Evolutionary conservation across 164 flowering plant genomes (phyloP), one percentile per base, ranked within the genome.

Genomic region (Malania oleifera): DNA sequence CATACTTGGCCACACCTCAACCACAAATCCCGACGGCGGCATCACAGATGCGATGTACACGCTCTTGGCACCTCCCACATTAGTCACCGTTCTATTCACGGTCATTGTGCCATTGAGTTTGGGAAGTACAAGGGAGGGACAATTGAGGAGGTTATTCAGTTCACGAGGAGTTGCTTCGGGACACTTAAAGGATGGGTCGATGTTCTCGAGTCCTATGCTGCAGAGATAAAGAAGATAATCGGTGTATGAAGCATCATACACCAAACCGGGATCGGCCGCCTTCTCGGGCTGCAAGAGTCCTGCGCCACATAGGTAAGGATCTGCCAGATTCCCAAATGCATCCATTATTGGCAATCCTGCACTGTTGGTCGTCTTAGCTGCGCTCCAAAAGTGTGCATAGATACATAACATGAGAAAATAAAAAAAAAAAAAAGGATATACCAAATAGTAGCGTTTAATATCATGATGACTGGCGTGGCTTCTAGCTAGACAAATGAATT

Each of bases 81-180:
- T 86, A 5, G 88, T 87, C 53, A 74, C 78, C 1, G 78, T 80
- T 69, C 90, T 82, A 61, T 27, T 67, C 66, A 68, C 70, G 19
- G 70, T 64, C 17, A 55, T 27, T 1, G 62, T 73, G 2, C 1
- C 2, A 43, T 70, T 81, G n/a, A n/a, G n/a, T 5, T 9, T 29
- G 7, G 50, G 43, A 19, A 19, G 0, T 58, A 35, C 45, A 84
- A 72, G n/a, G 23, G 39, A 45, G 82, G 70, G 2, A 90, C 79
- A 45, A 84, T 82, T 35, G 95, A 84, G 46, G 90, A n/a, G 95
- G 72, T 84, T 82, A 55, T 87, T 87, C 67, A 84, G 55, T 61
- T 84, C 79, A 2, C 82, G 76, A 26, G 58, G 59, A 9, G 2
- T 53, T 34, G 58, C 22, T 8, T 29, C 28, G 7, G 75, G 80